These are phyloP conservation scores for Salix dunnii DNA, from an alignment of 345 rosid species.

Conservation along the genomic window DNA sequence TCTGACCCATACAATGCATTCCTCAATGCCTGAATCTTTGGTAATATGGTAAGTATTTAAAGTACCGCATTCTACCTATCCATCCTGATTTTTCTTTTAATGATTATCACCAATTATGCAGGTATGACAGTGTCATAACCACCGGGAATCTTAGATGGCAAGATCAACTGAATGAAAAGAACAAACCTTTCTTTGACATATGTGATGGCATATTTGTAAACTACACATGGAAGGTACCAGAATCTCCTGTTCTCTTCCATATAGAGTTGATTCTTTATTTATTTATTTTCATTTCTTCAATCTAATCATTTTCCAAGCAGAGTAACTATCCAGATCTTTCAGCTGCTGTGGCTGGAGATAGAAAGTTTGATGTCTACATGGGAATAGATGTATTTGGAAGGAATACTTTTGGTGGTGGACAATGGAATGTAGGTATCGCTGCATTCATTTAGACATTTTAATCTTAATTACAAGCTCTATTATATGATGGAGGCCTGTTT, in stretches of 20 bases:
- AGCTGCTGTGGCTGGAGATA: slow-evolving; percentile 64
- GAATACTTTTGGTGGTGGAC: slow-evolving; percentile 71
- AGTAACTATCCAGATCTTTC: slow-evolving; percentile 54
- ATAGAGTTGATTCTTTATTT: not conserved
- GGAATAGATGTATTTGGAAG: slow-evolving; percentile 87
- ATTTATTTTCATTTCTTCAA: not conserved
- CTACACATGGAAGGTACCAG: slow-evolving; percentile 63
- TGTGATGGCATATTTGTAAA: slow-evolving; percentile 82
- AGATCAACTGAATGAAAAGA: slow-evolving; percentile 56
- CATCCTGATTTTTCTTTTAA: not conserved
- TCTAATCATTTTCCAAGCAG: slow-evolving; percentile 34
- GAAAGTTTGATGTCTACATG: slow-evolving; percentile 79
- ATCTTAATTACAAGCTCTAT: not conserved
- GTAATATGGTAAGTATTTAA: slow-evolving; percentile 62
- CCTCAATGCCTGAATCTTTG: slow-evolving; percentile 59
- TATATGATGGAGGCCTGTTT: not conserved
- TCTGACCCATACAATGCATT: slow-evolving; percentile 65
- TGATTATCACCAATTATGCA: slow-evolving; percentile 16
- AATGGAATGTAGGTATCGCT: slow-evolving; percentile 57
- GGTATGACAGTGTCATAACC: slow-evolving; percentile 78
- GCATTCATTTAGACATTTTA: not conserved
- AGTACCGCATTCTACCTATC: slow-evolving; percentile 2
- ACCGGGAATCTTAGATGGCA: slow-evolving; percentile 62
- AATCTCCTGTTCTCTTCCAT: slow-evolving; percentile 1
- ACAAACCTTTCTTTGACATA: slow-evolving; percentile 76